Evolutionary conservation across 2,329 filamentous ascomycete species (phyloP), one percentile per base, ranked within the genome.

Genomic region (Xenosphaeropsis pyriputrescens): DNA sequence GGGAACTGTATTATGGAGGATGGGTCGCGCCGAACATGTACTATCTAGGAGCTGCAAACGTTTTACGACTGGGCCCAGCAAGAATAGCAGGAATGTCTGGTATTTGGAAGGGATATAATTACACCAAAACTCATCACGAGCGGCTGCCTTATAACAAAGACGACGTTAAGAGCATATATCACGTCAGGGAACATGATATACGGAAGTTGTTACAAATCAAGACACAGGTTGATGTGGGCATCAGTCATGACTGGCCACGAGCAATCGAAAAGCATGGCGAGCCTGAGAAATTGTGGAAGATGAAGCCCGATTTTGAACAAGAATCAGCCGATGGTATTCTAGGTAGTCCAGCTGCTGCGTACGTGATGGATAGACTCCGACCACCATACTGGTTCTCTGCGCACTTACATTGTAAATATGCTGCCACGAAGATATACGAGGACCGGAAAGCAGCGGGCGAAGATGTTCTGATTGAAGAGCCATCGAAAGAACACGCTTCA

Each of bases 1-100:
- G 79, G 66, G 91, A 98, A 60, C 71, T 98, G 0, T 93, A 85
- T 62, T 93, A 96, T 54, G 91, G 91, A 37, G 91, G 91, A 36
- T 98, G 91, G 91, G 91, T 85, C 5, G 89, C 89, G 6, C 86
- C 85, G 7, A 93, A 91, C 48, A 96, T 98, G 45, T 98, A 95
- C 65, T 98, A 95, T 60, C 70, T 96, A 57, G 91, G 91, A 35
- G 85, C 86, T 26, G 85, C 91, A 42, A 95, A 93, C 53, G 79
- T 98, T 7, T 56, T 98, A 31, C 78, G 80, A 14, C 65, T 93
- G 22, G 89, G 89, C 0, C 80, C 84, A 1, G 62, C 98, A 35
- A 77, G 91, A 16, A 93, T 98, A 43, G 84, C 85, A 29, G 89
- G 81, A 5, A 65, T 96, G 56, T 91, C 85, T 38, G 91, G 91